Percentiles rank a stretch among this genome's conserved stretches.
Evolutionary conservation across 768 basidiomycete genomes (phyloP).

Genomic region (Termitomyces sp.): DNA sequence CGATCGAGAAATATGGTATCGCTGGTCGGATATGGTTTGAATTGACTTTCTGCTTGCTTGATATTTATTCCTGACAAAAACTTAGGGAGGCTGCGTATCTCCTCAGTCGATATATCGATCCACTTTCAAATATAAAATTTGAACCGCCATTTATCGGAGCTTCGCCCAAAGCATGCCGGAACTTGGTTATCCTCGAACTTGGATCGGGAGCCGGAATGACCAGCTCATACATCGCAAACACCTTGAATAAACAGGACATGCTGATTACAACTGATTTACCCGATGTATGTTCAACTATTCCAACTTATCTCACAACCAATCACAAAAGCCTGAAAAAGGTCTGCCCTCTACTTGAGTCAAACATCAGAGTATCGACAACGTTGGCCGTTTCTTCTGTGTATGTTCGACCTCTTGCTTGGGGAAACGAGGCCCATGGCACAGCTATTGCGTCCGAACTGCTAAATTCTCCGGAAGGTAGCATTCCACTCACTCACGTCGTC

Average conservation of each 20-base stretch:
- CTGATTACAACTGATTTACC: constrained; percentile 71
- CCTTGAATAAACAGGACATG: constrained; percentile 35
- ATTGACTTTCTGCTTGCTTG: neutral
- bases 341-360: constrained; percentile 37
- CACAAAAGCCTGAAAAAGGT: constrained; percentile 26
- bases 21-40: constrained; percentile 79
- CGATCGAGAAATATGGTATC: constrained; percentile 73
- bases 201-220: constrained; percentile 76
- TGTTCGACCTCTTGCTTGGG: constrained; percentile 70
- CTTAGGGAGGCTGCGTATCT: constrained; percentile 72
- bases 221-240: constrained; percentile 30
- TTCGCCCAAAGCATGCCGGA: neutral
- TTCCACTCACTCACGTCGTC: constrained; percentile 55
- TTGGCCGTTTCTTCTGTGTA: constrained; percentile 20
- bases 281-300: constrained; percentile 41
- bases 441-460: constrained; percentile 35
- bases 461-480: neutral
- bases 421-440: constrained; percentile 37
- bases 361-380: constrained; percentile 19
- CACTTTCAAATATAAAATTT: constrained; percentile 32
- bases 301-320: neutral
- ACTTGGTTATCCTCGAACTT: constrained; percentile 55
- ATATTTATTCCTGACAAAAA: constrained; percentile 7
- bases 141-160: constrained; percentile 45
- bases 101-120: constrained; percentile 48